These are phyloP conservation scores for Pythium folliculosum DNA, from an alignment of 352 stramenopile species.

Conservation along the genomic window DNA sequence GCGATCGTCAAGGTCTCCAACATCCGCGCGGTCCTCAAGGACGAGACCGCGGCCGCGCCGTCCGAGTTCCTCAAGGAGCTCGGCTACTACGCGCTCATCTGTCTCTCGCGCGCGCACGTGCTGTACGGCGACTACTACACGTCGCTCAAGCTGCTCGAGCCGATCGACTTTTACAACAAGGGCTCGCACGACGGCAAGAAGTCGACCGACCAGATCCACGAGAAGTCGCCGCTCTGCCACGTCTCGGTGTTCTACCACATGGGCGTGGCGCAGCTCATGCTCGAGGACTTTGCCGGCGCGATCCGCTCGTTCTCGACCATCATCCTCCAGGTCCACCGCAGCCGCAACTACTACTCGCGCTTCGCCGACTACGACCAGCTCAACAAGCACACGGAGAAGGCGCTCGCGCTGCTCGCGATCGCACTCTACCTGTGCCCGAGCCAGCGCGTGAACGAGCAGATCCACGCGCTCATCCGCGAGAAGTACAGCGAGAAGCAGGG, in stretches of 20 bases:
- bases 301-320: constrained; percentile 89
- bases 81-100: constrained; percentile 96
- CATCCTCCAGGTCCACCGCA: constrained; percentile 89
- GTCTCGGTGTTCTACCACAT: constrained; percentile 98
- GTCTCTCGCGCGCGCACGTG: constrained; percentile 94
- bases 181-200: constrained; percentile 49
- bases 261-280: constrained; percentile 97
- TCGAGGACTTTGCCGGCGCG: constrained; percentile 95
- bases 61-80: constrained; percentile 88
- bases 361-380: constrained; percentile 94
- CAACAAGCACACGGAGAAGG: constrained; percentile 95
- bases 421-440: constrained; percentile 88
- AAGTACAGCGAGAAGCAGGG: constrained; percentile 93
- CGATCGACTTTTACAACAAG: constrained; percentile 91
- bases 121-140: constrained; percentile 97
- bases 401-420: constrained; percentile 93
- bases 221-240: constrained; percentile 91
- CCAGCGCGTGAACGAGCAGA: constrained; percentile 84
- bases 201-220: constrained; percentile 81
- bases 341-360: constrained; percentile 89
- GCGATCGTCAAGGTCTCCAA: constrained; percentile 91
- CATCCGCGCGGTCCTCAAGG: constrained; percentile 88
- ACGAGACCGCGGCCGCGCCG: constrained; percentile 31
- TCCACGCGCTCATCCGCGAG: constrained; percentile 89
- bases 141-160: constrained; percentile 90